Evolutionary conservation across 495 filamentous ascomycete genomes (phyloP), one percentile per base, ranked within the genome.

Genomic region (Aspergillus mulundensis): DNA sequence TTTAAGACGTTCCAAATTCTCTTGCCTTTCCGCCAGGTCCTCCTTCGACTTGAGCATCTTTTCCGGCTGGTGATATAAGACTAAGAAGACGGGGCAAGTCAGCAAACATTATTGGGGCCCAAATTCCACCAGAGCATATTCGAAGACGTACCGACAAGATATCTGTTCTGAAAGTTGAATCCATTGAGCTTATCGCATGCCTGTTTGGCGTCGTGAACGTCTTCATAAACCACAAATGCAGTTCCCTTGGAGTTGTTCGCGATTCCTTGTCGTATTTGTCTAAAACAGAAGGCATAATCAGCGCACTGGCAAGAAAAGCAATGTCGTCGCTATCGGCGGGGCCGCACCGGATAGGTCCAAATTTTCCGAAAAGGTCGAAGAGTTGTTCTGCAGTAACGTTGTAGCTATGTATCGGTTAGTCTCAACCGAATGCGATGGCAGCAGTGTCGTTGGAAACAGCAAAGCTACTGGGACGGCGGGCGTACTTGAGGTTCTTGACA

Each of bases 141-240:
- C 32, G 6, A 53, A 20, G 40, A 82, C 90, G 43, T 86, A 96
- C 92, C 92, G 68, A 98, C 95, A 65, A 98, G 90, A 76, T 98
- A 98, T 69, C 94, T 90, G 80, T 93, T 95, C 77, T 97, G 95
- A 74, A 98, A 98, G 77, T 98, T 98, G 84, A 95, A 98, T 67
- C 94, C 94, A 77, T 98, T 97, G 67, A 98, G 80, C 80, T 97
- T 97, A 81, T 98, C 94, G 79, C 95, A 96, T 64, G 94, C 95
- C 74, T 88, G 84, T 77, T 98, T 98, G 59, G 94, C 93, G 81
- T 98, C 94, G 84, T 96, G 91, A 23, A 97, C 95, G 77, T 98
- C 95, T 71, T 97, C 95, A 78, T 95, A 98, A 69, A 98, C 94
- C 46, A 98, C 95, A 77, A 95, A 98, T 65, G 91, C 93, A 24